phyloP scores from a whole-genome alignment of 2,329 filamentous ascomycete genomes.

The Fusarium longipes region DNA sequence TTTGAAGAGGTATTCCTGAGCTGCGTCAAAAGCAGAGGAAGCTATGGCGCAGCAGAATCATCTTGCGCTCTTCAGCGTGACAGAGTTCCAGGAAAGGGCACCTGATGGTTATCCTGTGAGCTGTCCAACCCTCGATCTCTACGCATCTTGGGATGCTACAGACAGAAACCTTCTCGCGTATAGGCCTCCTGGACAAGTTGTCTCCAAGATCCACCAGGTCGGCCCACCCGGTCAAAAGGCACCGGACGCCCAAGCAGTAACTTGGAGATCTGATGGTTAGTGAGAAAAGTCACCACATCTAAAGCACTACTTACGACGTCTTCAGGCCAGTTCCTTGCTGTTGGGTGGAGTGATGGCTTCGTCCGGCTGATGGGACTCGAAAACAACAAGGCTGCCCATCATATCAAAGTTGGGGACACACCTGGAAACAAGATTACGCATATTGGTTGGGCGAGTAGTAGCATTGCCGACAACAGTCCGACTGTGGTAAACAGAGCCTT shows the following conservation, averaged over 20 bases:
- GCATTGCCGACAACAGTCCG: constrained; percentile 49
- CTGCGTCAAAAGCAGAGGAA: constrained; percentile 5
- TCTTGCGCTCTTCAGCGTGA: constrained; percentile 66
- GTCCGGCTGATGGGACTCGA: constrained; percentile 82
- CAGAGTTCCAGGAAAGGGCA: constrained; percentile 65
- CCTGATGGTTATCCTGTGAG: constrained; percentile 72
- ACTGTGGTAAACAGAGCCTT: constrained; percentile 21
- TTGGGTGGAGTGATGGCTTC: constrained; percentile 84
- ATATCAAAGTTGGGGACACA: constrained; percentile 66
- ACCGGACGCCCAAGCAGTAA: constrained; percentile 61
- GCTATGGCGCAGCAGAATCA: constrained; percentile 47
- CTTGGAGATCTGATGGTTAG: constrained; percentile 77
- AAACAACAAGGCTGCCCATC: constrained; percentile 83
- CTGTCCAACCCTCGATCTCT: constrained; percentile 87
- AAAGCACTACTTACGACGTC: background rate
- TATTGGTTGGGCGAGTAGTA: constrained; percentile 65
- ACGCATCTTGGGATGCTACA: constrained; percentile 75
- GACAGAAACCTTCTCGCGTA: constrained; percentile 79
- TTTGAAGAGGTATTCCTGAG: background rate
- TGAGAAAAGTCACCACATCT: background rate
- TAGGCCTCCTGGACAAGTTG: constrained; percentile 78
- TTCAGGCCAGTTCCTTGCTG: constrained; percentile 78
- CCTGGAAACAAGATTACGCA: constrained; percentile 59
- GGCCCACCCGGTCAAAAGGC: constrained; percentile 54
- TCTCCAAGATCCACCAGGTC: constrained; percentile 63